A percentile compares a stretch with the other conserved stretches of the same genome.
These are phyloP conservation scores for Cercophora sp. DNA, from an alignment of 495 filamentous ascomycete genomes.

Conservation along the genomic window DNA sequence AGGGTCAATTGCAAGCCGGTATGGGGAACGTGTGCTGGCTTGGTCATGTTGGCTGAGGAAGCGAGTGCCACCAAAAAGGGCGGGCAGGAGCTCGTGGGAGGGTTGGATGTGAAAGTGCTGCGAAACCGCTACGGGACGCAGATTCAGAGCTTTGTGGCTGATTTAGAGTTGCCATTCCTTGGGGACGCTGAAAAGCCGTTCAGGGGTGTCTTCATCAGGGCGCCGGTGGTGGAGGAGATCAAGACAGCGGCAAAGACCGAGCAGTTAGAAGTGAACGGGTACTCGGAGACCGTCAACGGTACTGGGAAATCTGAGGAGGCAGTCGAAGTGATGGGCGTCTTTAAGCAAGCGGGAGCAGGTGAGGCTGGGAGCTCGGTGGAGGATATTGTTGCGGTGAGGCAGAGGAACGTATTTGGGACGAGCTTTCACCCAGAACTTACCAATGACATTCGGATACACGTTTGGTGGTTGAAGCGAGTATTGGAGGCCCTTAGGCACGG, in stretches of 20 bases:
- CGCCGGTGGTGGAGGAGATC: conserved; percentile 86
- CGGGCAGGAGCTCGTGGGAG: conserved; percentile 90
- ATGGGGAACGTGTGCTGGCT: conserved; percentile 95
- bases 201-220: conserved; percentile 85
- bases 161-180: conserved; percentile 73
- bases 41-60: conserved; percentile 85
- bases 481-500: conserved; percentile 22
- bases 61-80: conserved; percentile 86
- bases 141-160: conserved; percentile 83
- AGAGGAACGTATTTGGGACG: conserved; percentile 93
- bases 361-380: conserved; percentile 46
- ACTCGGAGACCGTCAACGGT: background rate
- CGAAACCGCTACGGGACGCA: conserved; percentile 96
- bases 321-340: conserved; percentile 57
- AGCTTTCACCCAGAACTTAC: conserved; percentile 97
- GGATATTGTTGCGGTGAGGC: conserved; percentile 85
- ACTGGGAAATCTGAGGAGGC: conserved; percentile 21
- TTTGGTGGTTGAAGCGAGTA: conserved; percentile 88
- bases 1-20: conserved; percentile 71
- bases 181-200: conserved; percentile 49
- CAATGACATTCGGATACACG: conserved; percentile 80
- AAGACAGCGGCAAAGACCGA: conserved; percentile 48
- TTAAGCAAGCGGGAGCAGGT: conserved; percentile 33
- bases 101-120: conserved; percentile 84
- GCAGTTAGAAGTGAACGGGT: conserved; percentile 10